A percentile compares a stretch with the other conserved stretches of the same genome.
These are phyloP conservation scores for Diplodia corticola DNA, from an alignment of 2,329 filamentous ascomycete genomes.

Conservation along the genomic window DNA sequence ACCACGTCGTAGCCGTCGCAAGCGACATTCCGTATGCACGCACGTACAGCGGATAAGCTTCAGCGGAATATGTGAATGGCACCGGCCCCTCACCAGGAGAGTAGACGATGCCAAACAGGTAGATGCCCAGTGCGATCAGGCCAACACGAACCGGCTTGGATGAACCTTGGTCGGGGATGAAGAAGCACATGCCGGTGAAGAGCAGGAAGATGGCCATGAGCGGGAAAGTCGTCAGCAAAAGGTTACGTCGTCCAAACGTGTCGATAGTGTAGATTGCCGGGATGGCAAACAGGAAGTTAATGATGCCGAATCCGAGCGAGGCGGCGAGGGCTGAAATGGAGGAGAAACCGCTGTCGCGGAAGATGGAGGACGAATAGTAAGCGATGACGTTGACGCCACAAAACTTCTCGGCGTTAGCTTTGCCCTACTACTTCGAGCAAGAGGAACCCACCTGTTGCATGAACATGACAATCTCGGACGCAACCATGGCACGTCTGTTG, in stretches of 20 bases:
- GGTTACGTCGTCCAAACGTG: conserved; percentile 41
- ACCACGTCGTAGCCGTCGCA: conserved; percentile 58
- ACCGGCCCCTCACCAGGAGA: conserved; percentile 47
- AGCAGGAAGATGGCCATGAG: conserved; percentile 53
- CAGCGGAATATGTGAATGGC: conserved; percentile 46
- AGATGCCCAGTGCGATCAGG: conserved; percentile 45
- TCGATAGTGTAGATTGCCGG: conserved; percentile 50
- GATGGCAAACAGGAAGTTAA: conserved; percentile 49
- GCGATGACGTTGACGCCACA: conserved; percentile 36
- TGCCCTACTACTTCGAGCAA: neutral
- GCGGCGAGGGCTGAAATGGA: conserved; percentile 36
- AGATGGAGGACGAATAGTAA: conserved; percentile 35
- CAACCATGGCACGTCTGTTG: conserved; percentile 33
- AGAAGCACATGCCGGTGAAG: conserved; percentile 48
- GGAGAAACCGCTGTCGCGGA: conserved; percentile 34
- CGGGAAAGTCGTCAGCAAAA: conserved; percentile 49
- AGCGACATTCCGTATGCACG: conserved; percentile 45
- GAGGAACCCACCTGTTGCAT: conserved; percentile 32
- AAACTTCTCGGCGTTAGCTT: conserved; percentile 24
- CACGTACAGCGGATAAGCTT: conserved; percentile 48
- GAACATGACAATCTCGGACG: conserved; percentile 37
- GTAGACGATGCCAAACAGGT: conserved; percentile 56
- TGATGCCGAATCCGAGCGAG: conserved; percentile 48
- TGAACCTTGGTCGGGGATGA: conserved; percentile 32
- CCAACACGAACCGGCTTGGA: conserved; percentile 30